Percentiles rank a stretch among this genome's conserved stretches.
Evolutionary conservation across 225 moss, liverwort and hornwort species (phyloP).

Genomic region (Asterella californica): DNA sequence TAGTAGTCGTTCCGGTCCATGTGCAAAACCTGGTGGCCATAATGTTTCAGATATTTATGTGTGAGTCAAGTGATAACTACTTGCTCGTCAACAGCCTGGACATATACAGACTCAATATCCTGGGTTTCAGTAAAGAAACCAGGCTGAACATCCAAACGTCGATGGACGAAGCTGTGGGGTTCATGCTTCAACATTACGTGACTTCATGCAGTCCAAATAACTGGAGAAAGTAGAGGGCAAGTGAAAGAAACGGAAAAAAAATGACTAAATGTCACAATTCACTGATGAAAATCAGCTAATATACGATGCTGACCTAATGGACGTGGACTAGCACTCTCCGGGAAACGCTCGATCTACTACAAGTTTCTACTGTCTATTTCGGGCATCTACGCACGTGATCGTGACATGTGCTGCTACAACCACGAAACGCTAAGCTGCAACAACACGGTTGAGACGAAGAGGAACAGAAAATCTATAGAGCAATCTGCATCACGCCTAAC

Average conservation of each 20-base stretch:
- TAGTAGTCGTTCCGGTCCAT: constrained; percentile 99
- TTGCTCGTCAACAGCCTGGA: neutral
- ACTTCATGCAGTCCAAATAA: neutral
- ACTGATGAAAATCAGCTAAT: neutral
- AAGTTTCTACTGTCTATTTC: neutral
- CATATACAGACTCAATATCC: neutral
- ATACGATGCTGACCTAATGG: neutral
- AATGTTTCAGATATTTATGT: neutral
- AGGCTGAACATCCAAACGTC: neutral
- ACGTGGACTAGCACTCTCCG: neutral
- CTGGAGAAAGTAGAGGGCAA: neutral
- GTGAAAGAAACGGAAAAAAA: too few species aligned
- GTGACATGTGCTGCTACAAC: neutral
- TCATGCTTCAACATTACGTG: neutral
- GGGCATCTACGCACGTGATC: neutral
- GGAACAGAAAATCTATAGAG: too few species aligned
- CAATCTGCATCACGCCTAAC: neutral
- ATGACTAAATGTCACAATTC: too few species aligned
- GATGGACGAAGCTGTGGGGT: neutral
- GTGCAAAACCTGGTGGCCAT: constrained; percentile 67
- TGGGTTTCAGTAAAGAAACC: neutral
- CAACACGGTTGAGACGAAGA: neutral
- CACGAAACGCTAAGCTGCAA: neutral
- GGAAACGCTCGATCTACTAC: neutral
- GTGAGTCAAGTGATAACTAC: neutral